Evolutionary conservation across 495 filamentous ascomycete genomes (phyloP).

Genomic region (Talaromyces stipitatus): DNA sequence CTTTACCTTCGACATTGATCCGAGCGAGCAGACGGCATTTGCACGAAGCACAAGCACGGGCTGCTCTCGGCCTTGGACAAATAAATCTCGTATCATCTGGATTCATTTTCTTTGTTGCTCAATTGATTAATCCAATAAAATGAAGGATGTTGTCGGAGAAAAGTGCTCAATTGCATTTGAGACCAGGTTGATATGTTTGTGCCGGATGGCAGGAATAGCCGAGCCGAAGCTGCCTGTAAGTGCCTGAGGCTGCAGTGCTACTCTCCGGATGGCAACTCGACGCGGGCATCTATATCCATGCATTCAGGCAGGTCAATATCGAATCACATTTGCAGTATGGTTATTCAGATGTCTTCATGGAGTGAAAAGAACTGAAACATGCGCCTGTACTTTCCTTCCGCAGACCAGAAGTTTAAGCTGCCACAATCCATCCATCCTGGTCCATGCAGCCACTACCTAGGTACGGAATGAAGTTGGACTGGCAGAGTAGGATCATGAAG

Average conservation of each 20-base stretch:
- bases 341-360: not conserved
- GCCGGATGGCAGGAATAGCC: constrained; percentile 2
- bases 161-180: not conserved
- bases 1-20: constrained; percentile 3
- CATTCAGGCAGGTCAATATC: not conserved
- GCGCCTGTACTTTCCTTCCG: not conserved
- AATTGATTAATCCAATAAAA: not conserved
- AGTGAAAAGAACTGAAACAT: not conserved
- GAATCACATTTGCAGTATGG: not conserved
- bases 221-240: not conserved
- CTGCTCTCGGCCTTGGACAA: constrained; percentile 1
- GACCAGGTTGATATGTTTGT: not conserved
- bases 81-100: not conserved
- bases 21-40: not conserved
- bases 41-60: constrained; percentile 1
- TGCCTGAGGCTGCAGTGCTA: not conserved
- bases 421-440: no score
- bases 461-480: not conserved
- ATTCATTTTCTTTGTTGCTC: not conserved
- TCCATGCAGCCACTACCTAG: not conserved
- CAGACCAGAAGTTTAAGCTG: not conserved
- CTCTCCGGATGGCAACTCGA: constrained; percentile 1
- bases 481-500: no score
- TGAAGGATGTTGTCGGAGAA: not conserved
- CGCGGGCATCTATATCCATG: not conserved